Percentiles rank a stretch among this genome's conserved stretches.
Evolutionary conservation across 1,284 basidiomycete genomes (phyloP).

Genomic region (Moesziomyces parantarcticus): DNA sequence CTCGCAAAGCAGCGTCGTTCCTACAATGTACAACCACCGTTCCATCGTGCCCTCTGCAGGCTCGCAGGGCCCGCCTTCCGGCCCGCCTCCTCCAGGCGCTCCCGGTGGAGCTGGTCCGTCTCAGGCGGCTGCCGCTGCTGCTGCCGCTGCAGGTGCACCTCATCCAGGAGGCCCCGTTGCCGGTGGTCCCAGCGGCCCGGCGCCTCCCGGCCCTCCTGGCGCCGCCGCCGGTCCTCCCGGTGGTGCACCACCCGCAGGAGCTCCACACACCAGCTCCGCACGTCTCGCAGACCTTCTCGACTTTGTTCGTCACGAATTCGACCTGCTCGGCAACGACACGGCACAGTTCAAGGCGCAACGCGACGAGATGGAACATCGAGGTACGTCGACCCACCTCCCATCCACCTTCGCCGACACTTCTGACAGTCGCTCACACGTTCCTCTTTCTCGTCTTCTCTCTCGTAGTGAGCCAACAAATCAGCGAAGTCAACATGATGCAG

Average conservation of each 20-base stretch:
- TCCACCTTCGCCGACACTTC: background rate
- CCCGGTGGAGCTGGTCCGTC: slow-evolving; percentile 43
- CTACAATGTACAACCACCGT: slow-evolving; percentile 50
- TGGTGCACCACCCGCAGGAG: slow-evolving; percentile 34
- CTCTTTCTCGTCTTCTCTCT: background rate
- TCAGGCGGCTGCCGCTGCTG: slow-evolving; percentile 37
- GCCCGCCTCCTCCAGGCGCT: slow-evolving; percentile 34
- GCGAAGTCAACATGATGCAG: slow-evolving; percentile 61
- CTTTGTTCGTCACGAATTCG: slow-evolving; percentile 85
- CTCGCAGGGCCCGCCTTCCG: slow-evolving; percentile 35
- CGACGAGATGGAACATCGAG: slow-evolving; percentile 89
- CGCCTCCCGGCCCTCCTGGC: slow-evolving; percentile 34
- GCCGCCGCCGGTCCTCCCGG: slow-evolving; percentile 41
- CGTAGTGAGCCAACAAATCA: slow-evolving; percentile 54
- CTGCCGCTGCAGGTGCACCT: slow-evolving; percentile 37
- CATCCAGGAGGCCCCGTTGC: slow-evolving; percentile 42
- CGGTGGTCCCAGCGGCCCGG: slow-evolving; percentile 37
- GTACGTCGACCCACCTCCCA: slow-evolving; percentile 70
- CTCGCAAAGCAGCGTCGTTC: background rate
- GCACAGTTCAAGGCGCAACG: slow-evolving; percentile 78
- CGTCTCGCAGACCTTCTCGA: slow-evolving; percentile 84
- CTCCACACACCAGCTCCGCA: slow-evolving; percentile 48
- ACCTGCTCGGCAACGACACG: slow-evolving; percentile 79
- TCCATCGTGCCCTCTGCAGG: slow-evolving; percentile 46
- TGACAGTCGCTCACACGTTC: background rate